Evolutionary conservation across 768 basidiomycete species (phyloP), one percentile per base, ranked within the genome.

Genomic region (Boletus eberwhitei): DNA sequence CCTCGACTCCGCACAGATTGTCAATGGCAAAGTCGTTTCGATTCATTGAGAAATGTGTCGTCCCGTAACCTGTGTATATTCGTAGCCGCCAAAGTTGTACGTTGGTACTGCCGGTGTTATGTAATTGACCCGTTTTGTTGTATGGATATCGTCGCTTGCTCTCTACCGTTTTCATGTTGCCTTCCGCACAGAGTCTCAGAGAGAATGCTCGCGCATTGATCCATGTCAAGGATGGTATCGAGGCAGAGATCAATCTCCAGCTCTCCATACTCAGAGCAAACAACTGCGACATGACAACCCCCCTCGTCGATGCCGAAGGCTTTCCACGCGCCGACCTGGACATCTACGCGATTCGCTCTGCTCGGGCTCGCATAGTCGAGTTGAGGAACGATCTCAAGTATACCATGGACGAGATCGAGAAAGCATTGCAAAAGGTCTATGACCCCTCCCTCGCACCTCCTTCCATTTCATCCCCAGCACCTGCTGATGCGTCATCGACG

Each of bases 261-360:
- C 71, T 80, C 36, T 73, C 80, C 40, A 78, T 91, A 51, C 82
- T 93, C 60, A 74, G 77, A 62, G 74, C 78, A 47, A 88, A 91
- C 63, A 72, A 78, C 39, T 79, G 79, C 32, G 84, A 80, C 2
- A 81, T 93, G 76, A 72, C 81, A 24, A 82, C 88, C 0, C 84
- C 90, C 0, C 81, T 98, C 34, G 81, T 97, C 44, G 93, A 97
- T 66, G 58, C 75, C 1, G 90, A 97, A 49, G 96, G 96, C 8
- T 98, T 92, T 70, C 95, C 95, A 1, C 80, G 93, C 14, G 84
- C 83, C 14, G 88, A 96, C 71, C 80, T 98, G 57, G 90, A 95
- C 60, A 77, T 96, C 17, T 90, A 83, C 65, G 85, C 87, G 12
- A 86, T 95, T 19, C 78, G 91, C 22, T 74, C 75, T 45, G 90